Base-by-base conservation (phyloP, 306 rosid species). In the Corylus heterophylla region DNA sequence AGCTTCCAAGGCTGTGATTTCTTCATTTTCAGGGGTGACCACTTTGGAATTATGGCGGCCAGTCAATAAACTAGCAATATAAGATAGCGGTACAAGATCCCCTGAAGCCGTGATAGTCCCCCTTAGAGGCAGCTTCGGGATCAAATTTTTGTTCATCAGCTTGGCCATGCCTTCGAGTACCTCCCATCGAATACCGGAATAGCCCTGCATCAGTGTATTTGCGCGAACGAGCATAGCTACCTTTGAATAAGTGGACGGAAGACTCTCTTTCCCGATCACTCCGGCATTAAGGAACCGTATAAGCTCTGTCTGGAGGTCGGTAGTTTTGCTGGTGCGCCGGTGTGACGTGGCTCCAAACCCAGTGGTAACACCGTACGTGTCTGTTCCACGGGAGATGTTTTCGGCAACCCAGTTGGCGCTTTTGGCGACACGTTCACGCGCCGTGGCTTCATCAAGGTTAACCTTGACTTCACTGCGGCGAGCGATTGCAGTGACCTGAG, bases 91-190 rank as follows among this genome's bases (percentile, higher is more conserved):
- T 13, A 83, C 86, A 16, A 83, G 86, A 70, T 83, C 86, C 17
- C 87, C 87, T 2, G 87, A 84, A 45, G 87, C 87, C 4, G 84
- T 84, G 12, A 84, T 84, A 4, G 87, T 79, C 8, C 87, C 87
- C 56, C 87, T 75, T 8, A 79, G 39, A 45, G 87, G 87, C 13
- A 83, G 73, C 12, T 76, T 79, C 1, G 87, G 86, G 47, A 75
- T 75, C 81, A 83, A 79, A 49, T 83, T 84, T 4, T 55, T 27
- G 63, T 84, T 84, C 79, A 84, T 75, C 29, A 84, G 81, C 75
- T 84, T 79, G 20, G 75, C 74, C 69, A 83, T 58, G 22, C 75
- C 83, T 31, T 83, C 81, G 1, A 83, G 83, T 27, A 79, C 13
- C 52, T 79, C 81, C 84, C 83, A 84, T 20, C 87, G 61, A 4